Percentiles rank a stretch among this genome's conserved stretches.
Conservation (phyloP, 176 grass and related monocot genomes). For the Carex parvula region DNA sequence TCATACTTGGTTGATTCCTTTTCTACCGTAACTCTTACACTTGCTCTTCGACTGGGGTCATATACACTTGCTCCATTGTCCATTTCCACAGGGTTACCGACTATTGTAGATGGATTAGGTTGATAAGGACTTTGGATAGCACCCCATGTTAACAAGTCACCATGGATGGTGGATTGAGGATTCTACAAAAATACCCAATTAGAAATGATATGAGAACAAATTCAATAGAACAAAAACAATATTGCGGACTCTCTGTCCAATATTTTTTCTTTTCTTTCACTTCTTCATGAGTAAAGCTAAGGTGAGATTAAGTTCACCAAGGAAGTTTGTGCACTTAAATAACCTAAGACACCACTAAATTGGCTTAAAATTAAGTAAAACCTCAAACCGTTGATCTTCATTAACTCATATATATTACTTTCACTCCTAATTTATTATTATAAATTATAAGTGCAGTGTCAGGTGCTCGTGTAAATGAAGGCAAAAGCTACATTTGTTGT, state of each 20-base stretch:
- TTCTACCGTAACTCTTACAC: background rate
- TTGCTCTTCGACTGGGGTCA: background rate
- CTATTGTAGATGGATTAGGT: background rate
- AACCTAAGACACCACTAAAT: background rate
- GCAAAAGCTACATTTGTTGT: too few relatives aligned
- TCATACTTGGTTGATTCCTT: background rate
- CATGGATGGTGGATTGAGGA: background rate
- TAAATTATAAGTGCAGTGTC: too few relatives aligned
- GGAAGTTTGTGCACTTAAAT: background rate
- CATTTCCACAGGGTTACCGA: background rate
- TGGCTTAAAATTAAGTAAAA: background rate
- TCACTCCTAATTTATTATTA: too few relatives aligned
- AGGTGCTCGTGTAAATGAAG: too few relatives aligned
- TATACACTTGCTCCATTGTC: background rate
- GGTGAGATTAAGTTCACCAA: background rate
- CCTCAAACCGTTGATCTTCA: too few relatives aligned
- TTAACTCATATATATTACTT: too few relatives aligned
- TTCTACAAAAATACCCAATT: slow-evolving; percentile 1
- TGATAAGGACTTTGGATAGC: background rate
- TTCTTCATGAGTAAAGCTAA: background rate
- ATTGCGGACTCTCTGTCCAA: background rate
- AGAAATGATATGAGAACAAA: background rate
- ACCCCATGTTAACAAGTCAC: background rate
- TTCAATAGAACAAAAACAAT: background rate
- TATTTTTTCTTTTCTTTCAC: background rate